These are phyloP conservation scores for Aspergillus terreus DNA, from an alignment of 2,329 filamentous ascomycete species.

Conservation along the genomic window DNA sequence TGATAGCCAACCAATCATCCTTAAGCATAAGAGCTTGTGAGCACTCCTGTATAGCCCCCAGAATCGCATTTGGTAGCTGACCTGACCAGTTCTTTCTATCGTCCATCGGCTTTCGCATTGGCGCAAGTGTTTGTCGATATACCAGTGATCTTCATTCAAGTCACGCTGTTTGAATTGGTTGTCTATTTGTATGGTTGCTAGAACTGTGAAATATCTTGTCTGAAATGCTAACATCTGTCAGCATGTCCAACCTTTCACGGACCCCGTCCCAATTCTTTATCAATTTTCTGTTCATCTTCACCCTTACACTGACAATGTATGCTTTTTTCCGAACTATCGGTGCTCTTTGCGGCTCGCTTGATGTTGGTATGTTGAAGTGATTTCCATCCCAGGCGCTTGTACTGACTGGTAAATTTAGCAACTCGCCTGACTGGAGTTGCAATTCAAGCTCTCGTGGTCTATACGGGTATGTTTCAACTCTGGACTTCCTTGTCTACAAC, in stretches of 20 bases:
- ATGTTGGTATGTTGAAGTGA: slow-evolving; percentile 38
- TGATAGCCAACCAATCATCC: slow-evolving; percentile 59
- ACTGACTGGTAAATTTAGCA: slow-evolving; percentile 21
- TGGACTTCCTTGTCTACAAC: background rate
- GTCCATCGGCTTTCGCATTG: slow-evolving; percentile 57
- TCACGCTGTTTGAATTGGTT: slow-evolving; percentile 56
- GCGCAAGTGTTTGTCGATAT: slow-evolving; percentile 57
- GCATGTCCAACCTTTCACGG: slow-evolving; percentile 53
- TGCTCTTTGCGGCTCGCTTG: slow-evolving; percentile 47
- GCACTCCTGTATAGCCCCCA: slow-evolving; percentile 6
- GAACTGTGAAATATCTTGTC: background rate
- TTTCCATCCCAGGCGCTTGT: background rate
- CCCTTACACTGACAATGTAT: slow-evolving; percentile 54
- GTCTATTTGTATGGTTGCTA: slow-evolving; percentile 51
- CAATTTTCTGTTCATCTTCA: slow-evolving; percentile 52
- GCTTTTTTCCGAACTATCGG: slow-evolving; percentile 51
- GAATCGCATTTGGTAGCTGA: background rate
- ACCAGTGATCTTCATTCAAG: slow-evolving; percentile 56
- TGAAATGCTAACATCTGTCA: slow-evolving; percentile 13
- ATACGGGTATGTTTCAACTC: slow-evolving; percentile 41
- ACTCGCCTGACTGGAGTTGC: slow-evolving; percentile 49
- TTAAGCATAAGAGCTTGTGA: slow-evolving; percentile 66
- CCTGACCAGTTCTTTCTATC: slow-evolving; percentile 57
- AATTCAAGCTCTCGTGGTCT: slow-evolving; percentile 54
- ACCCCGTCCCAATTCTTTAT: slow-evolving; percentile 63